Evolutionary conservation across 2,329 filamentous ascomycete genomes (phyloP).

Genomic region (Beauveria varroae): DNA sequence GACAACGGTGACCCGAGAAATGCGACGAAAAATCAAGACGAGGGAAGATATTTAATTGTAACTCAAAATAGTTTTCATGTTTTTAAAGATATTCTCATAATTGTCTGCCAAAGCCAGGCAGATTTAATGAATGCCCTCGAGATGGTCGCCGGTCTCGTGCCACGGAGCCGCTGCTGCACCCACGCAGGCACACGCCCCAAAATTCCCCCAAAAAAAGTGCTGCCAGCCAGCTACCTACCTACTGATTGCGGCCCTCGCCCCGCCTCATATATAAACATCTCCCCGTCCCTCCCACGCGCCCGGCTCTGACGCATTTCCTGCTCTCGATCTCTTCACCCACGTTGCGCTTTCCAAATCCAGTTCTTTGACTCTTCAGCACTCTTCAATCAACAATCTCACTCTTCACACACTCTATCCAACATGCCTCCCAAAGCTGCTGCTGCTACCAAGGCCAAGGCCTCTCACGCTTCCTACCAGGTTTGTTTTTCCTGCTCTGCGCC

Average conservation of each 20-base stretch:
- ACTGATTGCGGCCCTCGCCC: conserved; percentile 51
- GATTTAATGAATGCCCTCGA: not conserved
- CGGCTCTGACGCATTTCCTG: conserved; percentile 38
- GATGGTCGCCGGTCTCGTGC: not conserved
- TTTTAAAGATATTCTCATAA: not conserved
- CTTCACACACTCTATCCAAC: conserved; percentile 23
- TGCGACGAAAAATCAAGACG: not conserved
- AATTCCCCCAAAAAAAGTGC: not conserved
- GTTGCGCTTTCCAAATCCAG: conserved; percentile 12
- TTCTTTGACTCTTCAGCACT: conserved; percentile 15
- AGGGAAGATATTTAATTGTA: not conserved
- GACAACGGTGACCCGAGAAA: not conserved
- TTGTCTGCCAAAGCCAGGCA: not conserved
- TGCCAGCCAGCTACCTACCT: conserved; percentile 16
- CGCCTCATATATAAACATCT: conserved; percentile 55
- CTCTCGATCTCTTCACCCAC: conserved; percentile 23
- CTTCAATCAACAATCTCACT: conserved; percentile 11
- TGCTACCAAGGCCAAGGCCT: conserved; percentile 39
- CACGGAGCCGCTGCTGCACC: not conserved
- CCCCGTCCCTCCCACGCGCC: conserved; percentile 43
- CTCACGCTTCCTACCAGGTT: conserved; percentile 54
- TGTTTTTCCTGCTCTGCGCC: conserved; percentile 19
- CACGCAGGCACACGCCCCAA: not conserved
- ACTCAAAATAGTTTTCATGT: not conserved
- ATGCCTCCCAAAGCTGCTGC: conserved; percentile 49